Conservation (phyloP, 2,329 filamentous ascomycete species). For the Penicillium polonicum region DNA sequence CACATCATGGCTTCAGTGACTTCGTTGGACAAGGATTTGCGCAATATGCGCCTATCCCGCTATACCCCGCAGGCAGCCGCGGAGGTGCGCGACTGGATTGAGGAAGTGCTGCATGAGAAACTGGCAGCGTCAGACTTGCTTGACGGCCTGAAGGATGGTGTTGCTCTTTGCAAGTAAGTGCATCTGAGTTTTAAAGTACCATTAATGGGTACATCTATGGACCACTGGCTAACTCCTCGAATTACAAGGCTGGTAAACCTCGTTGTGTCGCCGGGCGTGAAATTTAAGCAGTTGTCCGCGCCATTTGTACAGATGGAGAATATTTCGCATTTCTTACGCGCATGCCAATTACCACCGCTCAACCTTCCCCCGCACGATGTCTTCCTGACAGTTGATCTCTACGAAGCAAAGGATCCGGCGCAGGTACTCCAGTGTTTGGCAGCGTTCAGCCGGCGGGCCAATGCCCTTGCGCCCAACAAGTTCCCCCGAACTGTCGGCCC, state of each 20-base stretch:
- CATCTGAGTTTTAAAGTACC: background rate
- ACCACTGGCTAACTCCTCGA: constrained; percentile 25
- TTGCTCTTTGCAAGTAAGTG: constrained; percentile 83
- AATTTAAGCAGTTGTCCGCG: constrained; percentile 90
- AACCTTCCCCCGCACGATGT: constrained; percentile 90
- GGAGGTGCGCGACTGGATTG: constrained; percentile 83
- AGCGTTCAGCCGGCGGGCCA: constrained; percentile 85
- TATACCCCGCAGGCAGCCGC: constrained; percentile 89
- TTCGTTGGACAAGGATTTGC: constrained; percentile 92
- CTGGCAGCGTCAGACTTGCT: constrained; percentile 75
- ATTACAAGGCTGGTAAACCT: constrained; percentile 73
- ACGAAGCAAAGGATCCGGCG: constrained; percentile 90
- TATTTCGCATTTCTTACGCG: constrained; percentile 90
- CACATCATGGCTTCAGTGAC: constrained; percentile 84
- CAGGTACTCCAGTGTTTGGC: constrained; percentile 91
- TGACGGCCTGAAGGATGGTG: constrained; percentile 83
- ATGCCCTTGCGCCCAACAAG: constrained; percentile 67
- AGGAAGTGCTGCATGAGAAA: constrained; percentile 71
- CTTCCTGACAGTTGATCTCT: constrained; percentile 95
- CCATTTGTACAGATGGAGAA: constrained; percentile 99
- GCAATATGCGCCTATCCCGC: constrained; percentile 84
- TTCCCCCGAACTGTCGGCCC: constrained; percentile 78
- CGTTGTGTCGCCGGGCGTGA: constrained; percentile 72
- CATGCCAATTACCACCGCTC: constrained; percentile 80
- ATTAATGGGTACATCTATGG: background rate